Percentiles rank a stretch among this genome's conserved stretches.
Conservation (phyloP, 768 basidiomycete genomes). For the Phallus indusiatus region DNA sequence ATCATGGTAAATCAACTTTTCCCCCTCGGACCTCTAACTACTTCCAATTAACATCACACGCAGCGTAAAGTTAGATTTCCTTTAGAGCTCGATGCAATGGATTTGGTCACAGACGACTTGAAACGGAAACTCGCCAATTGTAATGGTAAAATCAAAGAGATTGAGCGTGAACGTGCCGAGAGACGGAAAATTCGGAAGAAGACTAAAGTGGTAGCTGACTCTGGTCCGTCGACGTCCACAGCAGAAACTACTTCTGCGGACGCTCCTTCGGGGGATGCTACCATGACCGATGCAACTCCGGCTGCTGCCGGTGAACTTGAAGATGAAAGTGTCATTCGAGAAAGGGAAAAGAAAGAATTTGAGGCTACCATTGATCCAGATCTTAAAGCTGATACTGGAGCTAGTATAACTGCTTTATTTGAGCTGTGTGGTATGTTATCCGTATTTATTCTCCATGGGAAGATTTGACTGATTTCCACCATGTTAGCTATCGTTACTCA, state of each 20-base stretch:
- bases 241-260: conserved; percentile 13
- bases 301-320: conserved; percentile 40
- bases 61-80: conserved; percentile 91
- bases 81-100: conserved; percentile 76
- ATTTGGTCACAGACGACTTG: conserved; percentile 73
- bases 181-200: conserved; percentile 73
- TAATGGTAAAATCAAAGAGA: conserved; percentile 60
- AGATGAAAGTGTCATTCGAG: conserved; percentile 55
- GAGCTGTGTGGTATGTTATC: conserved; percentile 72
- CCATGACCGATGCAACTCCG: conserved; percentile 13
- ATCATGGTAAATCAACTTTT: conserved; percentile 66
- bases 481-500: conserved; percentile 82
- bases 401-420: conserved; percentile 75
- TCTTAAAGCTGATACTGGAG: conserved; percentile 58
- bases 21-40: not conserved
- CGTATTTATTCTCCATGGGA: not conserved
- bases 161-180: conserved; percentile 79
- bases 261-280: conserved; percentile 1
- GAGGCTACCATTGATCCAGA: conserved; percentile 53
- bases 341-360: conserved; percentile 57
- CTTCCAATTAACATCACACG: not conserved
- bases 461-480: conserved; percentile 3
- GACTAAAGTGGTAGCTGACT: conserved; percentile 43
- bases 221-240: conserved; percentile 13
- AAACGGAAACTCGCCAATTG: conserved; percentile 62